These are phyloP conservation scores for Triticum aestivum DNA, from an alignment of 176 grass and related monocot species.

Conservation along the genomic window DNA sequence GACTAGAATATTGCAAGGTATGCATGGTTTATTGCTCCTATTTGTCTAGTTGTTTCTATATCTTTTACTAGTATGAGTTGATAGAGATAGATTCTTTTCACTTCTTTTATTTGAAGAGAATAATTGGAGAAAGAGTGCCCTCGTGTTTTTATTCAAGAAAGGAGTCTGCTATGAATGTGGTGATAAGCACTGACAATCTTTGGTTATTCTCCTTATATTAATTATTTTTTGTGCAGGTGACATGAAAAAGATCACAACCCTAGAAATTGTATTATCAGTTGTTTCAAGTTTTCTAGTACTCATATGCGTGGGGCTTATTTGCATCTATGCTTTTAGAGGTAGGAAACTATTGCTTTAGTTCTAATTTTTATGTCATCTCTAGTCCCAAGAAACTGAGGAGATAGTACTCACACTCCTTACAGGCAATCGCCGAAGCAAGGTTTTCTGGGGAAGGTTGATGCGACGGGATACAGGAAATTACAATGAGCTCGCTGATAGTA, in stretches of 20 bases:
- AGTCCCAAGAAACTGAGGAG: background rate
- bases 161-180: background rate
- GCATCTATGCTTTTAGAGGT: conserved; percentile 28
- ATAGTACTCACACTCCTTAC: background rate
- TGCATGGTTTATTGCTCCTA: background rate
- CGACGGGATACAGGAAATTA: background rate
- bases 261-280: conserved; percentile 16
- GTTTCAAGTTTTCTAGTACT: conserved; percentile 15
- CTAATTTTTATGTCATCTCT: background rate
- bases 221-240: conserved; percentile 21
- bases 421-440: conserved; percentile 16
- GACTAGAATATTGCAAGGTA: background rate
- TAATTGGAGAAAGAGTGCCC: background rate
- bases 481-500: background rate
- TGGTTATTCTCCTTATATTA: conserved; percentile 7
- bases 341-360: background rate
- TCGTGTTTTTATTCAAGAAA: background rate
- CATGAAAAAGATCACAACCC: background rate
- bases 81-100: background rate
- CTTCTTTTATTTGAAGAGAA: background rate
- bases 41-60: background rate
- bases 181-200: background rate
- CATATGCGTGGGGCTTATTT: conserved; percentile 27
- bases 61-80: background rate
- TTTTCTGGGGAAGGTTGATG: background rate